Conservation (phyloP, 176 grass and related monocot species). For the Oryza australiensis region DNA sequence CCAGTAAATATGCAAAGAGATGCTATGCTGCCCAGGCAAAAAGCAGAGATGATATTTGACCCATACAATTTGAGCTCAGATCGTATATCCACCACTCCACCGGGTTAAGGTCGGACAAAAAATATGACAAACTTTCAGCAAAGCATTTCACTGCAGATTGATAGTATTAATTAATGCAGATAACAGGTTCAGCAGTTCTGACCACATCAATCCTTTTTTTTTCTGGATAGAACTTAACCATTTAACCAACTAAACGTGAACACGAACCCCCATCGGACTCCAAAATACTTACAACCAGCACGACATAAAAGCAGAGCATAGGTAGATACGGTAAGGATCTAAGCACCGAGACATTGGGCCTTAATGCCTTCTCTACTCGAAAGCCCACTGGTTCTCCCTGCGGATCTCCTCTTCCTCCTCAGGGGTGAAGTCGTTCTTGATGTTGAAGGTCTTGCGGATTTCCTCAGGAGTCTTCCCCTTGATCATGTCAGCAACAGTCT, state of each 20-base stretch:
- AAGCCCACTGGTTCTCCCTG: slow-evolving; percentile 52
- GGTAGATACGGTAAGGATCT: neutral
- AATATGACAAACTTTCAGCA: neutral
- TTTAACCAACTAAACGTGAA: slow-evolving; percentile 9
- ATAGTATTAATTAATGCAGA: neutral
- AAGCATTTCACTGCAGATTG: neutral
- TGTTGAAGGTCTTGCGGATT: slow-evolving; percentile 52
- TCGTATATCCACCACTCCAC: neutral
- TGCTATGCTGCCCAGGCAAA: too few relatives aligned
- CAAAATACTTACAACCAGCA: slow-evolving; percentile 45
- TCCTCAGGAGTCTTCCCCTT: slow-evolving; percentile 50
- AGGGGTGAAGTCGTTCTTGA: slow-evolving; percentile 45
- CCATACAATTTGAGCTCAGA: too few relatives aligned
- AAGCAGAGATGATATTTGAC: neutral
- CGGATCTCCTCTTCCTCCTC: slow-evolving; percentile 55
- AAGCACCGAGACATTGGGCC: neutral
- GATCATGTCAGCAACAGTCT: slow-evolving; percentile 51
- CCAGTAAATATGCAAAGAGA: neutral
- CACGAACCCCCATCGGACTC: neutral
- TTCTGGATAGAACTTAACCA: too few relatives aligned
- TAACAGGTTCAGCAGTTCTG: slow-evolving; percentile 23
- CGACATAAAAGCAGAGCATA: slow-evolving; percentile 24
- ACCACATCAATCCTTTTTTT: slow-evolving; percentile 16
- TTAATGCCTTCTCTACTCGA: slow-evolving; percentile 22
- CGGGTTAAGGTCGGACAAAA: neutral